These are phyloP conservation scores for Apiotrichum sp. DNA, from an alignment of 1,284 basidiomycete species.

Conservation along the genomic window DNA sequence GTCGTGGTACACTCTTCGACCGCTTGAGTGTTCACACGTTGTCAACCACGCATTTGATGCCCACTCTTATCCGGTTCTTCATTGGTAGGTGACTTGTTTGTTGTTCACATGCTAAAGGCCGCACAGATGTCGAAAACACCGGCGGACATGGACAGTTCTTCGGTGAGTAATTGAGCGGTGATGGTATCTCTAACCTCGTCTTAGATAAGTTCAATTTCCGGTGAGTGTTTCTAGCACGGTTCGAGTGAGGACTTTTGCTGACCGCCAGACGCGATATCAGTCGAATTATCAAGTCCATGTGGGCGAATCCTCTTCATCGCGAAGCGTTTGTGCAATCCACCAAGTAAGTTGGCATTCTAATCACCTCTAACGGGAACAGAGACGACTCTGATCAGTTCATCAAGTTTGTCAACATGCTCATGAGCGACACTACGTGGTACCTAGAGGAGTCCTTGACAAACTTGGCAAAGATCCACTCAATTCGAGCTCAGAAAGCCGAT, in stretches of 20 bases:
- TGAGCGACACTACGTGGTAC: constrained; percentile 98
- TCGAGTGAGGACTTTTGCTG: neutral
- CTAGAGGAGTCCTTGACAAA: constrained; percentile 93
- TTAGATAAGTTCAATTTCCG: constrained; percentile 43
- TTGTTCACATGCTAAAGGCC: neutral
- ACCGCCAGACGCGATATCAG: constrained; percentile 67
- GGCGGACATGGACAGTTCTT: constrained; percentile 96
- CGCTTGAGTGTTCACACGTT: constrained; percentile 76
- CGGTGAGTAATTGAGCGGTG: constrained; percentile 54
- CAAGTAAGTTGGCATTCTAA: constrained; percentile 51
- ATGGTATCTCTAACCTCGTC: neutral
- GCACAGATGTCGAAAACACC: constrained; percentile 87
- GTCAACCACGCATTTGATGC: constrained; percentile 82
- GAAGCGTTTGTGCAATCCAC: constrained; percentile 74
- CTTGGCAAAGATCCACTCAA: constrained; percentile 76
- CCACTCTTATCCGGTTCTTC: constrained; percentile 89
- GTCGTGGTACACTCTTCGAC: constrained; percentile 72
- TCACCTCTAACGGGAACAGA: constrained; percentile 46
- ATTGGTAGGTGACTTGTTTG: constrained; percentile 58
- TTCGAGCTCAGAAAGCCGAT: constrained; percentile 80
- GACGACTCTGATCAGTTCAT: constrained; percentile 85
- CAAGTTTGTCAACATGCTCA: constrained; percentile 93
- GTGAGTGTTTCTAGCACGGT: neutral
- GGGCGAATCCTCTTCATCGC: constrained; percentile 80
- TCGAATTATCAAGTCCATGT: constrained; percentile 75